Evolutionary conservation across 768 basidiomycete species (phyloP).

Genomic region (Xerocomus potaroensis): DNA sequence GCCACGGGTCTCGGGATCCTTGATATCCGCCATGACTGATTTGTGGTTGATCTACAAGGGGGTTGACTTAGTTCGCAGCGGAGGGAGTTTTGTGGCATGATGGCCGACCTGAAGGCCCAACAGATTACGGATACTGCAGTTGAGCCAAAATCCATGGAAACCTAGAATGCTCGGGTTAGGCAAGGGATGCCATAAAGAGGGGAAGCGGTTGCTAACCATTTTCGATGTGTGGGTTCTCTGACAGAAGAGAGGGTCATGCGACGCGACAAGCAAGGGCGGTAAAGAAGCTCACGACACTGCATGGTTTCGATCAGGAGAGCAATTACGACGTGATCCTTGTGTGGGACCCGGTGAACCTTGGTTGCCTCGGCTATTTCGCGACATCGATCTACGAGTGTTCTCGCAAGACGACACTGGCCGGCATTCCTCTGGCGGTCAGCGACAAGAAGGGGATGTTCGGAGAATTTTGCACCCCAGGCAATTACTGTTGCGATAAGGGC

Average conservation of each 20-base stretch:
- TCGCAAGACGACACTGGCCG: constrained; percentile 74
- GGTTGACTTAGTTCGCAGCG: constrained; percentile 5
- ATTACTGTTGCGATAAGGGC: constrained; percentile 82
- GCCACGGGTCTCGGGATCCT: constrained; percentile 69
- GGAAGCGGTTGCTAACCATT: constrained; percentile 47
- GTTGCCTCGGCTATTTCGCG: constrained; percentile 83
- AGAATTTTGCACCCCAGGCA: constrained; percentile 92
- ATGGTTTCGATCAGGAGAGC: constrained; percentile 77
- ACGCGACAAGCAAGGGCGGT: background rate
- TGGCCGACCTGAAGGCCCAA: constrained; percentile 63
- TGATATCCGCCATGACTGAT: constrained; percentile 67
- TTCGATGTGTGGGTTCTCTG: constrained; percentile 71
- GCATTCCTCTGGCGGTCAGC: constrained; percentile 69
- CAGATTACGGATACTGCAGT: constrained; percentile 71
- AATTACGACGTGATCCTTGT: constrained; percentile 77
- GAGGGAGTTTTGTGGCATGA: constrained; percentile 8
- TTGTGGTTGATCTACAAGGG: constrained; percentile 72
- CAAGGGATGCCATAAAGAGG: constrained; percentile 11
- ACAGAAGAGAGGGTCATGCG: constrained; percentile 8
- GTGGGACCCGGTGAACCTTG: constrained; percentile 80
- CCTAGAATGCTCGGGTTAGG: constrained; percentile 41
- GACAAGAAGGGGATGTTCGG: constrained; percentile 80
- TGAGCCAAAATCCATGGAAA: constrained; percentile 83
- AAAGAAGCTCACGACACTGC: constrained; percentile 74
- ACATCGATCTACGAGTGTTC: constrained; percentile 72